Conservation (phyloP, 2,329 filamentous ascomycete species). For the Cyclaneusma minus region DNA sequence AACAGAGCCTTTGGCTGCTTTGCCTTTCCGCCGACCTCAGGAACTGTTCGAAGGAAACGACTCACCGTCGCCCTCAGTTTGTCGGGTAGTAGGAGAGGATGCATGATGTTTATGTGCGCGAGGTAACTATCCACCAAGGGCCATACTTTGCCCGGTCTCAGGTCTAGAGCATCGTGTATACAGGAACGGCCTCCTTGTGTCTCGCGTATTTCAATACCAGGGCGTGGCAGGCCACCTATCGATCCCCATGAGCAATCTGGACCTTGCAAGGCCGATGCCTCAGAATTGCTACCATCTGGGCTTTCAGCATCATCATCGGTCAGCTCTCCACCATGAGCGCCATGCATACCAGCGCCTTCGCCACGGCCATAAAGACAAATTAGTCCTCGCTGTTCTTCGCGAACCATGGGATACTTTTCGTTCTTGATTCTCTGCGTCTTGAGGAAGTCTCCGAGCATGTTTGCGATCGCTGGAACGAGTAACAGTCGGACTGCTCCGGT, state of each 20-base stretch:
- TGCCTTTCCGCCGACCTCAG: slow-evolving; percentile 5
- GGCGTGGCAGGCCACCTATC: slow-evolving; percentile 25
- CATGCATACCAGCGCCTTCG: slow-evolving; percentile 50
- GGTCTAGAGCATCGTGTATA: slow-evolving; percentile 20
- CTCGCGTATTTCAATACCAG: slow-evolving; percentile 5
- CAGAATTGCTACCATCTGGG: slow-evolving; percentile 25
- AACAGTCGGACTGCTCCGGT: slow-evolving; percentile 78
- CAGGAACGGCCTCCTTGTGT: slow-evolving; percentile 8
- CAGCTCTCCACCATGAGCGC: slow-evolving; percentile 20
- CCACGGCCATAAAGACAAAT: slow-evolving; percentile 66
- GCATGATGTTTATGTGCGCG: slow-evolving; percentile 47
- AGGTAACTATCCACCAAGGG: slow-evolving; percentile 40
- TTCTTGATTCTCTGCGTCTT: slow-evolving; percentile 33
- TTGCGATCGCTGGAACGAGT: slow-evolving; percentile 51
- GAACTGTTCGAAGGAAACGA: slow-evolving; percentile 15
- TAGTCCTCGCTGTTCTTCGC: slow-evolving; percentile 59
- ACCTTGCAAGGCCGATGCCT: slow-evolving; percentile 37
- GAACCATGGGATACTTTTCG: slow-evolving; percentile 59
- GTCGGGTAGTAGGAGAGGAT: slow-evolving; percentile 41
- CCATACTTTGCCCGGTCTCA: slow-evolving; percentile 33
- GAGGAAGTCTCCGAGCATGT: slow-evolving; percentile 39
- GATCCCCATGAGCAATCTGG: slow-evolving; percentile 39
- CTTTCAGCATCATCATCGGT: slow-evolving; percentile 25
- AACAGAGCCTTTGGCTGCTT: slow-evolving; percentile 9
- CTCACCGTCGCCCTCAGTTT: slow-evolving; percentile 28